These are phyloP conservation scores for Neopestalotiopsis sp. DNA, from an alignment of 2,329 filamentous ascomycete genomes.

Conservation along the genomic window DNA sequence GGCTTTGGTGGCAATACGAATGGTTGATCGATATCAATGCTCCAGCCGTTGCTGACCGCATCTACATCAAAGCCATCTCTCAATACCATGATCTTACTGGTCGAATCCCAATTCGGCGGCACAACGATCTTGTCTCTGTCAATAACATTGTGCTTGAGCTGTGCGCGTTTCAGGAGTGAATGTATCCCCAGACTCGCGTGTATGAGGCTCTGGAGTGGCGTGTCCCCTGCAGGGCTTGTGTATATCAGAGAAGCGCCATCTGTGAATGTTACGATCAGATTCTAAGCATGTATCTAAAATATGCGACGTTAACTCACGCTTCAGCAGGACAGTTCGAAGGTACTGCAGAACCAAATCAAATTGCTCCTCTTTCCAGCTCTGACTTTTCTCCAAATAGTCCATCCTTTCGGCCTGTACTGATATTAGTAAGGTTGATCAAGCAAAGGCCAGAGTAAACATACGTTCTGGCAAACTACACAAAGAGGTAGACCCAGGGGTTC, in stretches of 20 bases:
- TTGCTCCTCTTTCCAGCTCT: constrained; percentile 93
- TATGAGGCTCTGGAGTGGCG: constrained; percentile 78
- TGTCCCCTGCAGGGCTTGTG: constrained; percentile 77
- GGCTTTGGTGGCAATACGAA: constrained; percentile 41
- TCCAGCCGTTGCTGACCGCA: constrained; percentile 83
- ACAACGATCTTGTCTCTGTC: constrained; percentile 94
- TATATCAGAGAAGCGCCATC: constrained; percentile 87
- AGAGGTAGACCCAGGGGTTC: constrained; percentile 86
- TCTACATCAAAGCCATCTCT: constrained; percentile 94
- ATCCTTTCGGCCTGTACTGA: constrained; percentile 77
- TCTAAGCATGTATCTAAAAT: constrained; percentile 14
- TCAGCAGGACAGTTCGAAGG: constrained; percentile 85
- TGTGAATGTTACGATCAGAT: constrained; percentile 40
- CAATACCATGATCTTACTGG: constrained; percentile 94
- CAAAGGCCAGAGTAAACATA: constrained; percentile 46
- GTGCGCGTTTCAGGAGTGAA: constrained; percentile 78
- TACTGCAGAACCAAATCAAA: constrained; percentile 97
- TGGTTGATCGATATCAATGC: constrained; percentile 74
- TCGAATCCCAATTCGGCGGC: constrained; percentile 97
- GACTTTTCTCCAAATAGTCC: constrained; percentile 85
- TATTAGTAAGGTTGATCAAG: background rate
- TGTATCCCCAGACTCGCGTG: constrained; percentile 88
- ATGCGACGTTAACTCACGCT: constrained; percentile 62
- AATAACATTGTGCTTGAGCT: constrained; percentile 88
- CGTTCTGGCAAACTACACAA: constrained; percentile 95